Evolutionary conservation across 73 alveolate species (phyloP).

Genomic region (Blepharisma stoltei): DNA sequence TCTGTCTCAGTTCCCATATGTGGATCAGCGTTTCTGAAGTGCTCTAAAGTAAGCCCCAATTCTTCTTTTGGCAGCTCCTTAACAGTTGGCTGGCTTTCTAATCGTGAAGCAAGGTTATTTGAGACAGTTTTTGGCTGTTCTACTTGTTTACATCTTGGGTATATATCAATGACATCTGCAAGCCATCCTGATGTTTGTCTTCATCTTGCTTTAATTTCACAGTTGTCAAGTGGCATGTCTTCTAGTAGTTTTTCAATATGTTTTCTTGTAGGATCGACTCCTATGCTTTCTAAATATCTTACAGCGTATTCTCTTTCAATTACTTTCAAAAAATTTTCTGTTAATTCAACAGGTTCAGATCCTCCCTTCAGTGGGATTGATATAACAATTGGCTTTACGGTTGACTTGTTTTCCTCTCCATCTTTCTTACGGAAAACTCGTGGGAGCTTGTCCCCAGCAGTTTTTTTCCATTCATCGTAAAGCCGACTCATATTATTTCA

Average conservation of each 20-base stretch:
- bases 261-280: slow-evolving; percentile 57
- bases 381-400: slow-evolving; percentile 37
- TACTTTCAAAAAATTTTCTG: slow-evolving; percentile 61
- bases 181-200: slow-evolving; percentile 60
- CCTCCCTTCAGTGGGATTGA: slow-evolving; percentile 67
- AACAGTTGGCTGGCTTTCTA: slow-evolving; percentile 4
- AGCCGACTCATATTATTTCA: neutral
- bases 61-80: slow-evolving; percentile 18
- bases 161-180: slow-evolving; percentile 53
- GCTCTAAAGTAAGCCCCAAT: neutral
- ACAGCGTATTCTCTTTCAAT: slow-evolving; percentile 73
- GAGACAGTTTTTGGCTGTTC: neutral
- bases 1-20: neutral
- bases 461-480: slow-evolving; percentile 25
- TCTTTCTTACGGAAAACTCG: neutral
- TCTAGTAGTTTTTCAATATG: slow-evolving; percentile 49
- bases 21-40: neutral
- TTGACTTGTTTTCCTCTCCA: neutral
- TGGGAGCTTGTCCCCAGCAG: slow-evolving; percentile 17
- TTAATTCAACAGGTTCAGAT: slow-evolving; percentile 36
- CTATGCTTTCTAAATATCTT: slow-evolving; percentile 59
- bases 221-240: slow-evolving; percentile 49
- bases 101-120: neutral
- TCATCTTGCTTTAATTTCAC: slow-evolving; percentile 71
- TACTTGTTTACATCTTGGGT: slow-evolving; percentile 51